phyloP scores from a whole-genome alignment of 257 asterid genomes.

The Eustoma russellianum region DNA sequence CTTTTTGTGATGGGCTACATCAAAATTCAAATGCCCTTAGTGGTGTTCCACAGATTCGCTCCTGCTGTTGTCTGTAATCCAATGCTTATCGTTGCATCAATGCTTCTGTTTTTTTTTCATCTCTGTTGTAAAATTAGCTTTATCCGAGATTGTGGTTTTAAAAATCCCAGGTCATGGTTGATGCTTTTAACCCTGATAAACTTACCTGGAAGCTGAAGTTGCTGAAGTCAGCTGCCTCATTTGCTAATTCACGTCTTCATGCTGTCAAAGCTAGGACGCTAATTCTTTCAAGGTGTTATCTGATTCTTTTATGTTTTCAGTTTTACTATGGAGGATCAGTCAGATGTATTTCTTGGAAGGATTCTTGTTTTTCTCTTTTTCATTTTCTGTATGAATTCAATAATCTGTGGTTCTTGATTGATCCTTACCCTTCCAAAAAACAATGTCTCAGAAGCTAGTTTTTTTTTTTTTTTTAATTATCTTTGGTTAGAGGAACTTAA shows the following conservation, averaged over 20 bases:
- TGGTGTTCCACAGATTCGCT: no score
- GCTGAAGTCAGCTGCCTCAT: constrained; percentile 65
- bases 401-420: no score
- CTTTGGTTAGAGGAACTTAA: no score
- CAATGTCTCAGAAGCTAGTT: no score
- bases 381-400: no score
- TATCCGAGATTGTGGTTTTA: constrained; percentile 28
- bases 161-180: constrained; percentile 44
- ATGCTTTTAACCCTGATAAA: constrained; percentile 35
- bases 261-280: constrained; percentile 76
- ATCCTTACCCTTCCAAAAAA: no score
- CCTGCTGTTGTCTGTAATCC: neutral
- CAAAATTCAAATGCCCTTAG: no score
- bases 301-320: constrained; percentile 5
- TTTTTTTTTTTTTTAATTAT: no score
- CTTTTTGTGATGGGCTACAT: no score
- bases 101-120: neutral
- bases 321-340: constrained; percentile 3
- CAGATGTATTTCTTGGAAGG: neutral
- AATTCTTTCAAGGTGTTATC: constrained; percentile 54
- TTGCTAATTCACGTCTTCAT: constrained; percentile 78
- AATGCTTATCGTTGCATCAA: neutral
- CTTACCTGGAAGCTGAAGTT: constrained; percentile 60
- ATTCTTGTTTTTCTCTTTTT: neutral
- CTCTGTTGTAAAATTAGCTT: constrained; percentile 4